Conservation (phyloP, 805 yeast genomes). For the Nakazawaea sp. region DNA sequence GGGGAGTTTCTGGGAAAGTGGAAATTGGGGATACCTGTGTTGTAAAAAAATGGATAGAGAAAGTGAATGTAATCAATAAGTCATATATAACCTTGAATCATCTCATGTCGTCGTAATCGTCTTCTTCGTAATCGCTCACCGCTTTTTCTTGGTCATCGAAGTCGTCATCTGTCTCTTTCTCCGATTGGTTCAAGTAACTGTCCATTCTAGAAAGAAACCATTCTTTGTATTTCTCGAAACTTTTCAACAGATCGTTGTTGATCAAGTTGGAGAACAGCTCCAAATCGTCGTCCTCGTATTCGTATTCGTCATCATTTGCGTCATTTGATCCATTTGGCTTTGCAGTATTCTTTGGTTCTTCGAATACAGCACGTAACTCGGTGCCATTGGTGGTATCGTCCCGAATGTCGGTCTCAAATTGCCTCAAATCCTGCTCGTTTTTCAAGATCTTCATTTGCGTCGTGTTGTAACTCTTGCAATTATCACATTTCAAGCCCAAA, state of each 20-base stretch:
- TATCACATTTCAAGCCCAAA: slow-evolving; percentile 80
- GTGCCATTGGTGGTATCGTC: neutral
- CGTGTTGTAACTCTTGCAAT: slow-evolving; percentile 85
- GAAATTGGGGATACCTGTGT: slow-evolving; percentile 38
- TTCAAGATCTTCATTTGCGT: slow-evolving; percentile 48
- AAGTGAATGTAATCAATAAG: slow-evolving; percentile 22
- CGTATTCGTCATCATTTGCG: neutral
- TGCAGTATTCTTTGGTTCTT: neutral
- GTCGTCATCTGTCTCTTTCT: neutral
- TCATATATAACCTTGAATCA: neutral
- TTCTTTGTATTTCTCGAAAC: slow-evolving; percentile 9
- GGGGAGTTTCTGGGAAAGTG: slow-evolving; percentile 36
- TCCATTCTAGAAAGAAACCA: slow-evolving; percentile 10
- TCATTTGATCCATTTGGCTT: neutral
- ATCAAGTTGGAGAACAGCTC: neutral
- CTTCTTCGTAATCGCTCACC: slow-evolving; percentile 2
- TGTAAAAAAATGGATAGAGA: slow-evolving; percentile 27
- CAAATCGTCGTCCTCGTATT: slow-evolving; percentile 2
- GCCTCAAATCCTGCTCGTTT: slow-evolving; percentile 6
- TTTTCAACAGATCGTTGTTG: slow-evolving; percentile 6
- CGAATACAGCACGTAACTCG: neutral
- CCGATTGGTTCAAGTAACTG: slow-evolving; percentile 2
- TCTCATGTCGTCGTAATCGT: slow-evolving; percentile 11
- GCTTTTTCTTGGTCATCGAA: neutral
- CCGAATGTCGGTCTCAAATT: neutral